Evolutionary conservation across 2,329 filamentous ascomycete genomes (phyloP).

Genomic region (Aspergillus flavus): DNA sequence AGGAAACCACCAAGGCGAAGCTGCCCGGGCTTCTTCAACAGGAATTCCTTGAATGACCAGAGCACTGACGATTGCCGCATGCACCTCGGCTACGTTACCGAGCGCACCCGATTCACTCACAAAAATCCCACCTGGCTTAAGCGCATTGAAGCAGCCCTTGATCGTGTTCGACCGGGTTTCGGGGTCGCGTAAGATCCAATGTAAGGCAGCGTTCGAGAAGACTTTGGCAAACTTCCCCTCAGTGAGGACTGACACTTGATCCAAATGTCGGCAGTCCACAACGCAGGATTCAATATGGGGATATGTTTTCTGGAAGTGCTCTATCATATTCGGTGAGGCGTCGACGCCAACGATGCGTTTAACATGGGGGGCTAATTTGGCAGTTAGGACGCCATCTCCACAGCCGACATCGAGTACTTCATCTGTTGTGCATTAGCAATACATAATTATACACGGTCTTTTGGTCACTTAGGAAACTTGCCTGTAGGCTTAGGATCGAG

Average conservation of each 20-base stretch:
- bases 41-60: conserved; percentile 55
- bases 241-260: conserved; percentile 27
- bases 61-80: conserved; percentile 58
- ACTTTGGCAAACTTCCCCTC: conserved; percentile 52
- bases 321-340: conserved; percentile 62
- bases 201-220: conserved; percentile 69
- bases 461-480: background rate
- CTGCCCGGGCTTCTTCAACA: conserved; percentile 51
- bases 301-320: conserved; percentile 51
- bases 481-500: conserved; percentile 58
- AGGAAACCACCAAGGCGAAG: conserved; percentile 73
- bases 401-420: conserved; percentile 65
- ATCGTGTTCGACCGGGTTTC: conserved; percentile 57
- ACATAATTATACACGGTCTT: background rate
- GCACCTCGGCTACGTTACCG: conserved; percentile 68
- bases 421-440: conserved; percentile 41
- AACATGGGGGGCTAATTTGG: conserved; percentile 55
- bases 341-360: conserved; percentile 61
- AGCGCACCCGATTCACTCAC: conserved; percentile 73
- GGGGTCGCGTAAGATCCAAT: conserved; percentile 63
- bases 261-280: conserved; percentile 40
- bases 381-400: conserved; percentile 64
- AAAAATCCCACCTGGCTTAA: conserved; percentile 61
- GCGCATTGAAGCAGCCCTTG: conserved; percentile 51
- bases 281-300: conserved; percentile 31